Evolutionary conservation across 75 land plant genomes (phyloP).

Genomic region (Cryptomeria japonica): DNA sequence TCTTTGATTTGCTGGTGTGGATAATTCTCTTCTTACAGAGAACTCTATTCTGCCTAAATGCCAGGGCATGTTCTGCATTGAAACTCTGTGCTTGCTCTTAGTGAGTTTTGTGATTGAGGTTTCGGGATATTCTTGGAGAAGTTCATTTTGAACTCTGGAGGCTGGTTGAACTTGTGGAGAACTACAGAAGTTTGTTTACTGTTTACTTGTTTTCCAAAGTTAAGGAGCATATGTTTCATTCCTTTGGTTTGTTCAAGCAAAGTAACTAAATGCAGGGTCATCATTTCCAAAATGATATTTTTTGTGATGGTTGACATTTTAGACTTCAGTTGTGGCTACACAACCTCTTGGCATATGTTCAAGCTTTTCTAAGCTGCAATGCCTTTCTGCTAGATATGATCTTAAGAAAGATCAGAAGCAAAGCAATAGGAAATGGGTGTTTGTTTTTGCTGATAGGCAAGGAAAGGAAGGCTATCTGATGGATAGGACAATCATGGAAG

Average conservation of each 20-base stretch:
- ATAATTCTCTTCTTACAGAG: neutral
- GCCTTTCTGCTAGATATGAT: neutral
- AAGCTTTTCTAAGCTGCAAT: neutral
- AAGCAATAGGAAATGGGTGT: neutral
- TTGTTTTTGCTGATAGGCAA: neutral
- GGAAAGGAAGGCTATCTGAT: neutral
- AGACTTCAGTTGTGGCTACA: neutral
- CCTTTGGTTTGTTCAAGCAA: neutral
- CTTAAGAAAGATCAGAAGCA: neutral
- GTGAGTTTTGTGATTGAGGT: neutral
- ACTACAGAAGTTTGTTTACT: neutral
- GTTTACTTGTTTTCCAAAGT: neutral
- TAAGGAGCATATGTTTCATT: neutral
- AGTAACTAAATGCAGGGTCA: neutral
- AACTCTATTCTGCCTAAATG: neutral
- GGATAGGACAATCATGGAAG: neutral
- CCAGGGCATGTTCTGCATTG: neutral
- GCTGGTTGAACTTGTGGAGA: neutral
- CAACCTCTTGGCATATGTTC: neutral
- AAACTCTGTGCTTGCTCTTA: neutral
- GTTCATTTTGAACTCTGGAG: neutral
- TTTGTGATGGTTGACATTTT: neutral
- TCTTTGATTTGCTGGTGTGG: neutral
- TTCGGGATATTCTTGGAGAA: neutral
- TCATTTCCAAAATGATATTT: neutral